These are phyloP conservation scores for Alternaria triticimaculans DNA, from an alignment of 2,329 filamentous ascomycete genomes.

Conservation along the genomic window DNA sequence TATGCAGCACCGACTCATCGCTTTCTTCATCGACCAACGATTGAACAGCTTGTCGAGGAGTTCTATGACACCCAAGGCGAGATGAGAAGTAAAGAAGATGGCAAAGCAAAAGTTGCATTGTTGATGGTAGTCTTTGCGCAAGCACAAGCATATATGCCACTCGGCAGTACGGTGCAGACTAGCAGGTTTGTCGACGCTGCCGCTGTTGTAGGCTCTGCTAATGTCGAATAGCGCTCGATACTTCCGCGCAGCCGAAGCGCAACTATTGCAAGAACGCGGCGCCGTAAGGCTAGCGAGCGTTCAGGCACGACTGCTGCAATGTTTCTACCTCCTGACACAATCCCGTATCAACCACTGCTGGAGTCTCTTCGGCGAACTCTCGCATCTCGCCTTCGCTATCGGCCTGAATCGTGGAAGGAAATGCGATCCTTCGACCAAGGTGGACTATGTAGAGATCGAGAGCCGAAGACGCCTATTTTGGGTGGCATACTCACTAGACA, in stretches of 20 bases:
- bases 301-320: slow-evolving; percentile 64
- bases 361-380: slow-evolving; percentile 65
- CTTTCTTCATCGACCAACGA: slow-evolving; percentile 62
- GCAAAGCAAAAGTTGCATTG: slow-evolving; percentile 54
- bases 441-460: slow-evolving; percentile 58
- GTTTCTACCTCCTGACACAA: slow-evolving; percentile 64
- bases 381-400: slow-evolving; percentile 60
- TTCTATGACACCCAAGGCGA: slow-evolving; percentile 55
- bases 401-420: slow-evolving; percentile 53
- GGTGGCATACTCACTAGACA: slow-evolving; percentile 68
- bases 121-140: slow-evolving; percentile 63
- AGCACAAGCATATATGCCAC: slow-evolving; percentile 53
- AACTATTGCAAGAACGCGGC: slow-evolving; percentile 60
- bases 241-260: slow-evolving; percentile 52
- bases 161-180: slow-evolving; percentile 31
- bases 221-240: slow-evolving; percentile 45
- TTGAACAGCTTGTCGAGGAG: slow-evolving; percentile 54
- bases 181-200: slow-evolving; percentile 26
- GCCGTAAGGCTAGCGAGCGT: slow-evolving; percentile 63
- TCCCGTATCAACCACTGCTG: slow-evolving; percentile 67
- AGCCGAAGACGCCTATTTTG: slow-evolving; percentile 67
- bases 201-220: neutral
- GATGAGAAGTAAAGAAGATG: slow-evolving; percentile 50
- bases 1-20: slow-evolving; percentile 67
- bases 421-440: slow-evolving; percentile 33